A percentile compares a stretch with the other conserved stretches of the same genome.
These are phyloP conservation scores for Liquidambar formosana DNA, from an alignment of 164 flowering plant genomes.

Conservation along the genomic window DNA sequence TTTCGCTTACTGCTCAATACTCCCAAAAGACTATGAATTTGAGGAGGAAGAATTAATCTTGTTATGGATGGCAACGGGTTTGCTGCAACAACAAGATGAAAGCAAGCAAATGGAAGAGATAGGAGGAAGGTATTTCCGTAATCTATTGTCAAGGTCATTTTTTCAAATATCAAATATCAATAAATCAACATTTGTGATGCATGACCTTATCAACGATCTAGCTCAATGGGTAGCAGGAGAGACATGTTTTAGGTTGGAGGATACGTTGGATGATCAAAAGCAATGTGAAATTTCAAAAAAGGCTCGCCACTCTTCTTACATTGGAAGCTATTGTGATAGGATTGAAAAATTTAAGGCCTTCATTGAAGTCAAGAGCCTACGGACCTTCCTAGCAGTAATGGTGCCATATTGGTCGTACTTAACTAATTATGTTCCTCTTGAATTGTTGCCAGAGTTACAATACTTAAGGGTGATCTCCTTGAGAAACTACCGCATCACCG, in stretches of 20 bases:
- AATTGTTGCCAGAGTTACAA: constrained; percentile 16
- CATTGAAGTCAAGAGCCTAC: constrained; percentile 9
- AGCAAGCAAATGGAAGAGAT: constrained; percentile 21
- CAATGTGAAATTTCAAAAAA: background rate
- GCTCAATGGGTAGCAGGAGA: constrained; percentile 28
- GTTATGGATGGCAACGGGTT: constrained; percentile 36
- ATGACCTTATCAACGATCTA: constrained; percentile 37
- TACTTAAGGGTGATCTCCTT: constrained; percentile 25
- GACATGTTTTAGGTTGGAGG: constrained; percentile 13
- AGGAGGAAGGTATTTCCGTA: constrained; percentile 22
- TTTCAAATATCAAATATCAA: constrained; percentile 12
- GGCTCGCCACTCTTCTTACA: constrained; percentile 24
- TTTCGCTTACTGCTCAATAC: constrained; percentile 30
- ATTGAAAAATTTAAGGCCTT: constrained; percentile 15
- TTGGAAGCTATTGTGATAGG: background rate
- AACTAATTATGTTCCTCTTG: background rate
- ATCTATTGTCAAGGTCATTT: constrained; percentile 29
- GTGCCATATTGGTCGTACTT: background rate
- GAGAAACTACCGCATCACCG: background rate
- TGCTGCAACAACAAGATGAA: constrained; percentile 9
- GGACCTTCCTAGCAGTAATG: constrained; percentile 25
- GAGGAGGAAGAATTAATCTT: constrained; percentile 1
- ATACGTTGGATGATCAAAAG: background rate
- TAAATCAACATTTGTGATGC: constrained; percentile 24
- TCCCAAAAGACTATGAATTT: constrained; percentile 22